Base-by-base conservation (phyloP, 2,329 filamentous ascomycete genomes). In the Epichloe amarillans region DNA sequence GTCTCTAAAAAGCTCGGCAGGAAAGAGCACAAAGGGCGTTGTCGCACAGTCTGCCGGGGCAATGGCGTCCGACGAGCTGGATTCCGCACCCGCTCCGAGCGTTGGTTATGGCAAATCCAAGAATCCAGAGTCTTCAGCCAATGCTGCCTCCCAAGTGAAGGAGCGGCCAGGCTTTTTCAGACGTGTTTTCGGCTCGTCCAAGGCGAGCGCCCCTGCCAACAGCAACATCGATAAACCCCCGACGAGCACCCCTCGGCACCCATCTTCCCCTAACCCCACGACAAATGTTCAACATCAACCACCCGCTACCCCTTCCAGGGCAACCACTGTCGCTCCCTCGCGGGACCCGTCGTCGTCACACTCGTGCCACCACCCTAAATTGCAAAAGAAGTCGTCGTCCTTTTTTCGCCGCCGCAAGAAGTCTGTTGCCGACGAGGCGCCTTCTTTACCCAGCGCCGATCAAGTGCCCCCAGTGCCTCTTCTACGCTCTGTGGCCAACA, bases 381-480 rank as follows among this genome's bases (percentile, higher is more conserved):
- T 96, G 48, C 86, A 87, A 60, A 96, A 96, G 72, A 96, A 96
- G 66, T 80, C 88, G 4, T 94, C 91, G 1, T 91, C 88, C 0
- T 97, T 98, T 98, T 97, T 97, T 70, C 80, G 93, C 55, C 79
- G 93, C 53, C 80, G 90, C 55, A 97, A 97, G 77, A 94, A 91
- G 76, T 95, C 90, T 5, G 69, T 88, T 36, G 79, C 81, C 14
- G 89, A 94, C 55, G 75, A 79, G 21, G 76, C 76, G 39, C 81
- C 84, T 36, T 81, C 84, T 8, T 66, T 83, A 33, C 77, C 76
- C 1, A 59, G 67, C 35, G 74, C 66, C 53, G 73, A 63, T 53
- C 69, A 66, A 59, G 67, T 66, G 38, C 65, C 68, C 6, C 67
- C 70, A 1, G 56, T 71, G 47, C 66, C 72, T 21, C 59, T 63